Base-by-base conservation (phyloP, 1,284 basidiomycete genomes). In the Ceratobasidium sp. region DNA sequence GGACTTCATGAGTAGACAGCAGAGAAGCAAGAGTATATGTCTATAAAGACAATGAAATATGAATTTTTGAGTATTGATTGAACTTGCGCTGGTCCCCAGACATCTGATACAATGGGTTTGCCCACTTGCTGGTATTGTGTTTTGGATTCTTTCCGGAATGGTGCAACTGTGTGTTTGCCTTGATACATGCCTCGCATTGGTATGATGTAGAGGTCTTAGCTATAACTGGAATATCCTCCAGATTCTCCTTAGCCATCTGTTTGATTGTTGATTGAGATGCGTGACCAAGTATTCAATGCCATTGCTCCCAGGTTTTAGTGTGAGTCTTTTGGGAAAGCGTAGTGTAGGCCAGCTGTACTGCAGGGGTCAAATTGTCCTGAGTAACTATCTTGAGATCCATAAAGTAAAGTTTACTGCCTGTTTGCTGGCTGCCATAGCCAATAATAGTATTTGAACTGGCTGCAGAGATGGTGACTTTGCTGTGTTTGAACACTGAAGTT, bases 261-360 rank as follows among this genome's bases (percentile, higher is more conserved):
- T 32, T 1, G n/a, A 65, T 37, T 46, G 9, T 6, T 29, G 32
- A 11, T 29, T 37, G 25, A 29, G 25, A 29, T 6, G 22, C 17
- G 40, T 65, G 62, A 22, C 62, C 62, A 7, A 65, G 46, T 37
- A 34, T 40, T 46, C 62, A n/a, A 25, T 65, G 62, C 62, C 62
- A 65, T 8, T 65, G 37, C 0, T 65, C 62, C 62, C 62, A 65
- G 17, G 62, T 65, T n/a, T n/a, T 51, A 6, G 9, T 2, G 9
- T 40, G 37, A 40, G 37, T 29, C 25, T 0, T 29, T 29, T 29
- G 9, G 37, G 37, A 40, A 5, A 5, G 9, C 9, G 37, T 40
- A 40, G 9, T 40, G 37, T 40, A 40, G 5, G 37, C 49, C 4
- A 51, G 6, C 17, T n/a, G n/a, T 6, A 51, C 15, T 19, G 49